phyloP scores from a whole-genome alignment of 106 monocot genomes.

The Dioscorea zingiberensis region DNA sequence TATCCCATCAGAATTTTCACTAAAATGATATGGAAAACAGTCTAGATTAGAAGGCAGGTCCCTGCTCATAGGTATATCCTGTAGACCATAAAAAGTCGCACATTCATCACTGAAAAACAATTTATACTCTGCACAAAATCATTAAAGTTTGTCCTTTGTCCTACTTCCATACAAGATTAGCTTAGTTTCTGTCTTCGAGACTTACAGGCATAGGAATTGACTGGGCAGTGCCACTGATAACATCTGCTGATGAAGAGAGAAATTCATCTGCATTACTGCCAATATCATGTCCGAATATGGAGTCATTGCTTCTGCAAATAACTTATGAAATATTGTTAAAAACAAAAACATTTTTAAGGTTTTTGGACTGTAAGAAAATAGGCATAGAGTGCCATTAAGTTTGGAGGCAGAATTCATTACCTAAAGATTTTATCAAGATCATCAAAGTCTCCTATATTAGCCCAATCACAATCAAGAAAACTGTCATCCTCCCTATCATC shows the following conservation, averaged over 20 bases:
- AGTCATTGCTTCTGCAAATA: conserved; percentile 45
- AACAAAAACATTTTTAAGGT: too few species aligned
- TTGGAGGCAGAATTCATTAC: conserved; percentile 13
- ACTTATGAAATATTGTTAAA: not conserved
- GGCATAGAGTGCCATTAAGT: too few species aligned
- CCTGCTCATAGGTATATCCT: conserved; percentile 40
- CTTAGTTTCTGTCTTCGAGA: not conserved
- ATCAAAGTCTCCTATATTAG: conserved; percentile 47
- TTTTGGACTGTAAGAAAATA: too few species aligned
- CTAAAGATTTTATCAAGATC: conserved; percentile 69
- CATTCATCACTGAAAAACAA: not conserved
- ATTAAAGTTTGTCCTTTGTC: not conserved
- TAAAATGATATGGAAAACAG: conserved; percentile 21
- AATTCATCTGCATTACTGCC: conserved; percentile 28
- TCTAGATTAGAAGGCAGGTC: conserved; percentile 29
- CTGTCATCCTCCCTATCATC: conserved; percentile 33
- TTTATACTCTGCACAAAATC: not conserved
- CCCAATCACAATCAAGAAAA: conserved; percentile 65
- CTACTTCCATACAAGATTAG: not conserved
- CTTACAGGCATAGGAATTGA: conserved; percentile 47
- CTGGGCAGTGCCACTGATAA: conserved; percentile 25
- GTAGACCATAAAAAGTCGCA: not conserved
- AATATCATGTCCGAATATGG: conserved; percentile 52
- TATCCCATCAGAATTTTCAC: conserved; percentile 25
- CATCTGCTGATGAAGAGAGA: conserved; percentile 27